These are phyloP conservation scores for Penicillium sclerotigenum DNA, from an alignment of 2,329 filamentous ascomycete genomes.

Conservation along the genomic window DNA sequence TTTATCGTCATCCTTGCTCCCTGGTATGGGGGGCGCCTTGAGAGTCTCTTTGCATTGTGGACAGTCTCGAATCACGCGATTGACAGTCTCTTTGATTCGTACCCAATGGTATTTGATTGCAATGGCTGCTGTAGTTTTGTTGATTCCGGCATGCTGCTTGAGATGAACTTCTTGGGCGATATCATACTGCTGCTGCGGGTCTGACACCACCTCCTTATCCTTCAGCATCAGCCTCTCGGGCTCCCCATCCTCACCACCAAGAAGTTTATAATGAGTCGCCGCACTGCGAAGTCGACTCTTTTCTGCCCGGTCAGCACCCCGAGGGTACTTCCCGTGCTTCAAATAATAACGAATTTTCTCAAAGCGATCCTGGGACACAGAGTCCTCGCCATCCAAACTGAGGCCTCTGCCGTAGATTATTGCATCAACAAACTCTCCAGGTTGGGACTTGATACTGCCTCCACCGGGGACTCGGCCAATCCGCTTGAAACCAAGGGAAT, in stretches of 20 bases:
- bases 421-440: constrained; percentile 67
- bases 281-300: constrained; percentile 92
- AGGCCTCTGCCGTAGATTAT: constrained; percentile 71
- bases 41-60: constrained; percentile 78
- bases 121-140: constrained; percentile 94
- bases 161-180: constrained; percentile 77
- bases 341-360: constrained; percentile 98
- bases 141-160: constrained; percentile 82
- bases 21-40: constrained; percentile 51
- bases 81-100: constrained; percentile 95
- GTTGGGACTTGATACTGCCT: constrained; percentile 66
- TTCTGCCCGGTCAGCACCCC: constrained; percentile 88
- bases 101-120: constrained; percentile 97
- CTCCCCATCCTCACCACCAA: constrained; percentile 49
- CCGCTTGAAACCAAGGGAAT: constrained; percentile 85
- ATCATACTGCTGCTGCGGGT: constrained; percentile 84
- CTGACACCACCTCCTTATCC: constrained; percentile 93
- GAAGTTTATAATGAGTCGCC: constrained; percentile 89
- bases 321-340: constrained; percentile 89
- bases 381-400: constrained; percentile 68
- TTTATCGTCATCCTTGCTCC: constrained; percentile 28
- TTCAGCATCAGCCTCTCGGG: constrained; percentile 87
- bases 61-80: constrained; percentile 89
- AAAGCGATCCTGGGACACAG: constrained; percentile 91
- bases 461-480: constrained; percentile 77